Evolutionary conservation across 108 stramenopile species (phyloP).

Genomic region (Cylindrotheca fusiformis): DNA sequence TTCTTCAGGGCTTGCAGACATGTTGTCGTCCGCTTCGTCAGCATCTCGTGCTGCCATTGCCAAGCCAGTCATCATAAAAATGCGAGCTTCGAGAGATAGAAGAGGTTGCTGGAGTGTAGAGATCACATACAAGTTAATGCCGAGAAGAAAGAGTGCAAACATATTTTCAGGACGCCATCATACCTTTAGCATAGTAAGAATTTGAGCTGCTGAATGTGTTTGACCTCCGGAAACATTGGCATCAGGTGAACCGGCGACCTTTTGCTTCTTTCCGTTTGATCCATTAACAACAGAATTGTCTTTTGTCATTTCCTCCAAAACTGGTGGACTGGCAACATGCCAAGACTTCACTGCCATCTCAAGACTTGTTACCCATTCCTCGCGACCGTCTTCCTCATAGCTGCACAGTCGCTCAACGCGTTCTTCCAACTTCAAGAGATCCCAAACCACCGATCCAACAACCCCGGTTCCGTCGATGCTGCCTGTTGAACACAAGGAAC

Average conservation of each 20-base stretch:
- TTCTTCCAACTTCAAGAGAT: slow-evolving; percentile 63
- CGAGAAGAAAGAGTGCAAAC: slow-evolving; percentile 2
- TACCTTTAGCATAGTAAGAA: slow-evolving; percentile 50
- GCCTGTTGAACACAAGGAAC: slow-evolving; percentile 37
- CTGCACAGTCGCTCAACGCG: slow-evolving; percentile 56
- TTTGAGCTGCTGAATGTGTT: slow-evolving; percentile 39
- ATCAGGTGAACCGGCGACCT: too few relatives aligned
- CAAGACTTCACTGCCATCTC: slow-evolving; percentile 56
- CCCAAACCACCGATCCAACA: slow-evolving; percentile 50
- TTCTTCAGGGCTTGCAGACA: slow-evolving; percentile 56
- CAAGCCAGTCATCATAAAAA: slow-evolving; percentile 52
- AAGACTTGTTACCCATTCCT: slow-evolving; percentile 53
- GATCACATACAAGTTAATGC: too few relatives aligned
- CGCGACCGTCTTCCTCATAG: slow-evolving; percentile 53
- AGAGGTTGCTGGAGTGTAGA: slow-evolving; percentile 29
- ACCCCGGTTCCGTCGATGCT: slow-evolving; percentile 61
- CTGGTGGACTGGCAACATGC: too few relatives aligned
- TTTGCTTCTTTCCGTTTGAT: too few relatives aligned
- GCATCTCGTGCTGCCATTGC: slow-evolving; percentile 63
- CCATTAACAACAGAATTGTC: too few relatives aligned
- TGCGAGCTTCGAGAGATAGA: slow-evolving; percentile 50
- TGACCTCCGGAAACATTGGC: too few relatives aligned
- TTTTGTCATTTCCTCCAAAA: too few relatives aligned
- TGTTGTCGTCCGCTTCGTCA: slow-evolving; percentile 64
- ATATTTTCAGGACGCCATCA: slow-evolving; percentile 3